These are phyloP conservation scores for Penicillium sp. DNA, from an alignment of 2,329 filamentous ascomycete species.

Conservation along the genomic window DNA sequence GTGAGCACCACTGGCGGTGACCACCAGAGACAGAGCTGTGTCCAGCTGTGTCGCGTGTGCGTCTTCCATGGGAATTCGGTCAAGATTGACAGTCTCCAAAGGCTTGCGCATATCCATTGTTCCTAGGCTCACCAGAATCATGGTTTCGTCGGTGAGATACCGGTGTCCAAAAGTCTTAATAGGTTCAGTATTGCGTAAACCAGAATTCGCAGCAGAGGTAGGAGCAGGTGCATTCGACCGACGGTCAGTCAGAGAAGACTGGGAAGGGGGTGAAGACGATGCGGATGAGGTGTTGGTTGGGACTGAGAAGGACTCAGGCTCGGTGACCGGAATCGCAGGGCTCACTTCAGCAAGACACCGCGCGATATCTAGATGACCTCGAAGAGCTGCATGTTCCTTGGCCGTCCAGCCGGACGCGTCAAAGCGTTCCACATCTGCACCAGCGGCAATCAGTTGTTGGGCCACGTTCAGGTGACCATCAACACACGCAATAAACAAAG, in stretches of 20 bases:
- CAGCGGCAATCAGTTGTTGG: constrained; percentile 72
- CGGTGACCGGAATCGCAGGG: constrained; percentile 40
- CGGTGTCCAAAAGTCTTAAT: constrained; percentile 95
- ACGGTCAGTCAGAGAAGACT: constrained; percentile 44
- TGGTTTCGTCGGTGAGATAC: constrained; percentile 82
- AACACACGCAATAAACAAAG: constrained; percentile 88
- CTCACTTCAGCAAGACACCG: constrained; percentile 61
- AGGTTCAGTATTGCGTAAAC: constrained; percentile 59
- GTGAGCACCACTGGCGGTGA: constrained; percentile 78
- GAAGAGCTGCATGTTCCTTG: constrained; percentile 84
- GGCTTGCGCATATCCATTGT: constrained; percentile 91
- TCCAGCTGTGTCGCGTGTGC: constrained; percentile 92
- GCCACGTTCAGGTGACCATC: constrained; percentile 78
- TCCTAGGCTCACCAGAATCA: constrained; percentile 88
- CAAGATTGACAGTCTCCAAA: constrained; percentile 76
- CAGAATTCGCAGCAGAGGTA: constrained; percentile 35
- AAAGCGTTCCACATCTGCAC: constrained; percentile 68
- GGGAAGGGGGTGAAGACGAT: constrained; percentile 35
- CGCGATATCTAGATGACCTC: constrained; percentile 83
- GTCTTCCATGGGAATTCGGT: constrained; percentile 80
- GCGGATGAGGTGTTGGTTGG: constrained; percentile 31
- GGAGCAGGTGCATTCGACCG: constrained; percentile 35
- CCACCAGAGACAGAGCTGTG: constrained; percentile 85
- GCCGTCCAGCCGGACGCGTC: constrained; percentile 94
- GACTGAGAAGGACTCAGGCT: constrained; percentile 33